phyloP scores from a whole-genome alignment of 768 basidiomycete species.

The Termitomyces sp. region DNA sequence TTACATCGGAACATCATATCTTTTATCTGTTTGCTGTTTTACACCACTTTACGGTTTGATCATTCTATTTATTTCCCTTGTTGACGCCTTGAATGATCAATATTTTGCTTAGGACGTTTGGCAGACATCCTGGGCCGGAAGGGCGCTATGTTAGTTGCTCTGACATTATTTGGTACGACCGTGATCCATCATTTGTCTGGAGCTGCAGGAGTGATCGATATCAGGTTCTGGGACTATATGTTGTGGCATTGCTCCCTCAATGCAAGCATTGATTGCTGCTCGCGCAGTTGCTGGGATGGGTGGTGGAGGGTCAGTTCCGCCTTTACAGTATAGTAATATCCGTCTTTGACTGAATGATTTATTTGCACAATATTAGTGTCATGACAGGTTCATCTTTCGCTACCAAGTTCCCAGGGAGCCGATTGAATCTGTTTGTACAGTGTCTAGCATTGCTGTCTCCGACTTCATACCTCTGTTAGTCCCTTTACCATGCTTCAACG shows the following conservation, averaged over 20 bases:
- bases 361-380: constrained; percentile 43
- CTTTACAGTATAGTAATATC: constrained; percentile 17
- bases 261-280: constrained; percentile 77
- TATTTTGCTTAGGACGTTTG: constrained; percentile 56
- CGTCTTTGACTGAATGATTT: constrained; percentile 20
- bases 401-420: constrained; percentile 13
- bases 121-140: constrained; percentile 84
- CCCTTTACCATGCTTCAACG: constrained; percentile 4
- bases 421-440: constrained; percentile 37
- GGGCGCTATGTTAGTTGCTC: constrained; percentile 81
- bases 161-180: constrained; percentile 73
- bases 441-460: constrained; percentile 78
- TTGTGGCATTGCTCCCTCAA: constrained; percentile 84
- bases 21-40: constrained; percentile 87
- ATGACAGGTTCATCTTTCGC: constrained; percentile 65
- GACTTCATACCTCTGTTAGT: constrained; percentile 88
- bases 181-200: constrained; percentile 4
- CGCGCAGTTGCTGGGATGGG: constrained; percentile 90
- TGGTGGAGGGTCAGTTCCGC: constrained; percentile 72
- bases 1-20: constrained; percentile 86
- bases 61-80: background rate
- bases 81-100: constrained; percentile 13
- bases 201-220: constrained; percentile 8
- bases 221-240: constrained; percentile 77
- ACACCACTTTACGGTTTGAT: constrained; percentile 79